Evolutionary conservation across 768 basidiomycete species (phyloP), one percentile per base, ranked within the genome.

Genomic region (Tricholoma furcatifolium): DNA sequence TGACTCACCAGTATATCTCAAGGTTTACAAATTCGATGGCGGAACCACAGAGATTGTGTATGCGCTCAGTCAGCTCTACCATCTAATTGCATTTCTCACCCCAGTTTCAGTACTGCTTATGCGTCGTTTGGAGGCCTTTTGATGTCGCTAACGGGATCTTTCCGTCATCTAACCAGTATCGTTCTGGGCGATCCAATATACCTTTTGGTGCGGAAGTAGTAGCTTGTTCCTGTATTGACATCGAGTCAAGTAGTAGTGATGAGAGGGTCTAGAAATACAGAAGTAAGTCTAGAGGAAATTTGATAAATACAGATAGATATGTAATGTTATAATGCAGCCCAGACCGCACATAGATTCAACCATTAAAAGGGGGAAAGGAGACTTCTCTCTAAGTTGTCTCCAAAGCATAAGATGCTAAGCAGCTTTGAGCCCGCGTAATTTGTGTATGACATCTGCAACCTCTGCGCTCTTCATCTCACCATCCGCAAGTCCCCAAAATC

Each of bases 11-110:
- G 34, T 39, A 2, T 15, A 18, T 10, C 24, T 24, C 18, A 30
- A 96, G 93, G 91, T 98, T 43, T 99, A 99, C 78, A 94, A 94
- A 67, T 97, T 96, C 67, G 96, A 99, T 66, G 87, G 89, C 14
- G 88, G 85, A 54, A 83, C 82, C 12, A 79, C 81, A 31, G 93
- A 95, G 60, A 82, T 85, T 61, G 93, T 96, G 93, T 95, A 75
- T 58, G 89, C 75, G 51, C 43, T 45, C 32, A 15, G 42, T 56
- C n/a, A n/a, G n/a, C 18, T 23, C 4, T 34, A 9, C 40, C 47
- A 27, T 27, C 27, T 50, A 44, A 42, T 35, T 38, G 62, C 30
- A 50, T 15, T 36, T 51, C 30, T 53, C 2, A 46, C 12, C 17
- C n/a, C 24, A 34, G 32, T 31, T 47, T 54, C 30, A 98, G 95